Evolutionary conservation across 2,329 filamentous ascomycete genomes (phyloP).

Genomic region (Aspergillus arachidicola): DNA sequence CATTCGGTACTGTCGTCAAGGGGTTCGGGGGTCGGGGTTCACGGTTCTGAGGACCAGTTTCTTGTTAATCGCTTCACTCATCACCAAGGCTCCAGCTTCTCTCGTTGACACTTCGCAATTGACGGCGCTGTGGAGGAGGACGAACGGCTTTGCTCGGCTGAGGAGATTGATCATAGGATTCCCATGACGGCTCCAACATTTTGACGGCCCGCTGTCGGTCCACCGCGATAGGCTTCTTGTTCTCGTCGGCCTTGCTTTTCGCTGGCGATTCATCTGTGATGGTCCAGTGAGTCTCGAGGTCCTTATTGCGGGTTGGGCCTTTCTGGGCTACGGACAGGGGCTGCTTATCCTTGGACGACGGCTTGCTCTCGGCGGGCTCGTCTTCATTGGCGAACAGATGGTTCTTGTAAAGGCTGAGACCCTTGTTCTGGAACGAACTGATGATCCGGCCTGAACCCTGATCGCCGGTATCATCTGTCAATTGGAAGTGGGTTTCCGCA

Average conservation of each 20-base stretch:
- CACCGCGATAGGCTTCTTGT: constrained; percentile 53
- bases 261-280: constrained; percentile 62
- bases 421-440: constrained; percentile 64
- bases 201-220: constrained; percentile 70
- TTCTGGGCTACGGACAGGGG: constrained; percentile 72
- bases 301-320: constrained; percentile 70
- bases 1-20: background rate
- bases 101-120: constrained; percentile 34
- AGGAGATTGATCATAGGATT: constrained; percentile 42
- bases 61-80: constrained; percentile 17
- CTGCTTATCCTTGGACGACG: constrained; percentile 29
- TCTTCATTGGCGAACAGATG: constrained; percentile 68
- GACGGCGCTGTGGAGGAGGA: constrained; percentile 27
- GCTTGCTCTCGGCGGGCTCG: constrained; percentile 13
- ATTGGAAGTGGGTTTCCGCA: constrained; percentile 79
- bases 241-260: constrained; percentile 41
- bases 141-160: constrained; percentile 31
- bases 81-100: constrained; percentile 48
- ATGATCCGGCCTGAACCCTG: constrained; percentile 44
- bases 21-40: background rate
- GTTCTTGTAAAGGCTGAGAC: constrained; percentile 75
- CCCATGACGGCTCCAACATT: constrained; percentile 68
- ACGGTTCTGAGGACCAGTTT: background rate
- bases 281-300: constrained; percentile 76
- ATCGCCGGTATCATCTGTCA: constrained; percentile 71